Evolutionary conservation across 73 alveolate genomes (phyloP), one percentile per base, ranked within the genome.

Genomic region (Urostyla sp.): DNA sequence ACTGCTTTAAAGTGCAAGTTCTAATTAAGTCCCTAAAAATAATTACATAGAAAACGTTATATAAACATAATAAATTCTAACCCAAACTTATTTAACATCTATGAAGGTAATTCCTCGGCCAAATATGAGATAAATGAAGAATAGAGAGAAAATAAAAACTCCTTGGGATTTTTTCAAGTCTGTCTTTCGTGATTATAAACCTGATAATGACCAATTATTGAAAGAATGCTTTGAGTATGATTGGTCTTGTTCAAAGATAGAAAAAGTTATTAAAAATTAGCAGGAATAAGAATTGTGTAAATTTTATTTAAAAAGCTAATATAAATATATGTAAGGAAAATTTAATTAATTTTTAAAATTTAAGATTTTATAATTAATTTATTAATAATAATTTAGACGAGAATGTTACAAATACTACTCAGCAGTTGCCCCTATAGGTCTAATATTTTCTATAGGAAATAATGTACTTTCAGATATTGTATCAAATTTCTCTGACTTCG

Each of bases 191-290:
- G 88, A 86, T 34, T 91, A 88, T 58, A 45, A 72, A 66, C 87
- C 84, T 8, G 97, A 94, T 49, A 85, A 72, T 23, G 83, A 76
- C 5, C 92, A 75, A n/a, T 31, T 91, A 32, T 76, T 91, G 15
- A 75, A 91, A 20, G 84, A 85, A 52, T 94, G 98, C 83, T 94
- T 94, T 66, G 98, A 94, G 32, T 50, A 67, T 32, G 98, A 94
- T 55, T 94, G 94, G 91, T 59, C 72, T 0, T 50, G 72, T 36
- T 75, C 95, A 0, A 94, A 75, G 35, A 58, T 74, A 7, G 81
- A 80, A n/a, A 84, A 75, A 37, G 40, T 84, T n/a, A 27, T 84
- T 43, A 73, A 74, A 44, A 75, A 66, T 24, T 56, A 58, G 54
- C 85, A 73, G 45, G 88, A 84, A 31, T 18, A 44, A 4, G 66